These are phyloP conservation scores for Chrysosporium queenslandicum DNA, from an alignment of 2,329 filamentous ascomycete species.

Conservation along the genomic window DNA sequence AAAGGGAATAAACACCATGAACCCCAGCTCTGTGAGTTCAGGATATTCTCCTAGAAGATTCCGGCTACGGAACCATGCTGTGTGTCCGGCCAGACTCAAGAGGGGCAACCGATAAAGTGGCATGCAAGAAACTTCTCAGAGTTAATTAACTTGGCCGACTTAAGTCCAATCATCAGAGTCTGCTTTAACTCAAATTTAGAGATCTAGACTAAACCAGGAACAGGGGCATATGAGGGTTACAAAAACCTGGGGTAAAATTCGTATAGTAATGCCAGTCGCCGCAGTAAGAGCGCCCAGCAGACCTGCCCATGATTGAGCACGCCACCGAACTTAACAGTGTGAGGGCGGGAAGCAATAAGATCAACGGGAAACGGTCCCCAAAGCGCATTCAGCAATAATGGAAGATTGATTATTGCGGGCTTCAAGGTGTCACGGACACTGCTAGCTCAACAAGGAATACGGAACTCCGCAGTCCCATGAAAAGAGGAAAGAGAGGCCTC, in stretches of 20 bases:
- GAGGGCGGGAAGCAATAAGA: background rate
- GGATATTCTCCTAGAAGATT: conserved; percentile 12
- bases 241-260: conserved; percentile 11
- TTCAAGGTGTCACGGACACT: background rate
- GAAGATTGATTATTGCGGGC: background rate
- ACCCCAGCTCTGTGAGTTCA: background rate
- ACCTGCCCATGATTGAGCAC: background rate
- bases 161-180: background rate
- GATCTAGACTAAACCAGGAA: conserved; percentile 11
- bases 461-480: too few relatives aligned
- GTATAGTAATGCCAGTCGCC: conserved; percentile 1
- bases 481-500: too few relatives aligned
- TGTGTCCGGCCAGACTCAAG: background rate
- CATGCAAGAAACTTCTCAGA: background rate
- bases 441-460: background rate
- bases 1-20: background rate
- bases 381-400: background rate
- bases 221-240: conserved; percentile 9
- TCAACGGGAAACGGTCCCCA: background rate
- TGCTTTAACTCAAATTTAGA: background rate
- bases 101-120: conserved; percentile 3
- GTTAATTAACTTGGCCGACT: background rate
- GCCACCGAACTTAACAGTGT: background rate
- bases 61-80: background rate
- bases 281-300: background rate